Evolutionary conservation across 345 rosid genomes (phyloP).

Genomic region (Abelmoschus esculentus): DNA sequence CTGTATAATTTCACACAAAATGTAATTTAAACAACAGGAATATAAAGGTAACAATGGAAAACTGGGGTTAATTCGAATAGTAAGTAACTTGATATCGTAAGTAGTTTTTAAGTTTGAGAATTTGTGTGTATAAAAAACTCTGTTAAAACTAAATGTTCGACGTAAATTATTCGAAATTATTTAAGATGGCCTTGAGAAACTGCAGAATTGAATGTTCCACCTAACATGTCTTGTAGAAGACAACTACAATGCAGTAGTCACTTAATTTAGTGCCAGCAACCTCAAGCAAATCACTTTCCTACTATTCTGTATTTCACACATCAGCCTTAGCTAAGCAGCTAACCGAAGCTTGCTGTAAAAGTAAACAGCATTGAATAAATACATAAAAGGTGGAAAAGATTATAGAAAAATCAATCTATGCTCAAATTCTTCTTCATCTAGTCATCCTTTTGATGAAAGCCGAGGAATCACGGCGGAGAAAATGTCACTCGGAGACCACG

Average conservation of each 20-base stretch:
- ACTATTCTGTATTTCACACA: neutral
- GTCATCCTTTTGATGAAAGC: constrained; percentile 9
- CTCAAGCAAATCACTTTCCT: constrained; percentile 13
- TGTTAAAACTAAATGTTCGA: no score
- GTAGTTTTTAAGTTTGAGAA: no score
- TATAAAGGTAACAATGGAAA: neutral
- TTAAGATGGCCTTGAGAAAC: no score
- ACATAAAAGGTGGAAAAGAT: constrained; percentile 9
- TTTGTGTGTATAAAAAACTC: no score
- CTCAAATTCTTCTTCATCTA: neutral
- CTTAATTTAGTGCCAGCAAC: constrained; percentile 15
- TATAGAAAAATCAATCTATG: constrained; percentile 10
- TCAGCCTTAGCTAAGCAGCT: constrained; percentile 21
- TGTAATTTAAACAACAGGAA: neutral
- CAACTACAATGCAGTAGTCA: neutral
- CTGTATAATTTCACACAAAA: neutral
- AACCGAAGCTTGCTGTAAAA: constrained; percentile 32
- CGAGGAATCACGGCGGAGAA: constrained; percentile 15
- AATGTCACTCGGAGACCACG: constrained; percentile 45
- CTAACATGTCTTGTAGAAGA: constrained; percentile 25
- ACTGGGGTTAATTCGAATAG: no score
- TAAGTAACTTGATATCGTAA: no score
- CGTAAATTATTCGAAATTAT: no score
- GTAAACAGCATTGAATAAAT: constrained; percentile 16
- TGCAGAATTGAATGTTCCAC: constrained; percentile 35